Evolutionary conservation across 352 stramenopile species (phyloP).

Genomic region (Globisporangium sylvaticum): DNA sequence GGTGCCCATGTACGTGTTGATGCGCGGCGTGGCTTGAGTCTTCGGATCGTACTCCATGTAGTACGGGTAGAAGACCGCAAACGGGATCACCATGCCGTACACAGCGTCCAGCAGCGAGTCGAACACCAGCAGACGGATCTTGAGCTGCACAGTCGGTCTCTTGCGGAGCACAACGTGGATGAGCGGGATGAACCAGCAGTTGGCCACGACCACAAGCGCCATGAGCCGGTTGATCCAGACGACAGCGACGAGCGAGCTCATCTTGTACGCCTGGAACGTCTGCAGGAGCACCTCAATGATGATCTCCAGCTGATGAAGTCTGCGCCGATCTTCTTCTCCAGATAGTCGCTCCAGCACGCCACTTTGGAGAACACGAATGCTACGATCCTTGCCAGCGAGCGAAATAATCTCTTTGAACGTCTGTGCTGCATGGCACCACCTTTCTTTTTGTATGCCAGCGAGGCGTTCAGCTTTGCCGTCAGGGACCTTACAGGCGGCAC

Average conservation of each 20-base stretch:
- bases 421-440: too few species aligned
- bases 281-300: background rate
- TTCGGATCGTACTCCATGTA: background rate
- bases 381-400: background rate
- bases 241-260: background rate
- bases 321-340: background rate
- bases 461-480: background rate
- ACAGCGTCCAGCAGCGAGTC: background rate
- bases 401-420: background rate
- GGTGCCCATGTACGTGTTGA: background rate
- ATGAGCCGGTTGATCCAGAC: slow-evolving; percentile 1
- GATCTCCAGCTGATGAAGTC: background rate
- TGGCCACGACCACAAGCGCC: background rate
- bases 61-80: background rate
- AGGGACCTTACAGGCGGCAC: too few species aligned
- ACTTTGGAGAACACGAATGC: background rate
- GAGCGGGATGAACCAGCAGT: background rate
- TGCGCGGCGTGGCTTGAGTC: background rate
- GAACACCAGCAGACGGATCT: background rate
- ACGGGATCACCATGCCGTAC: background rate
- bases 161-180: background rate
- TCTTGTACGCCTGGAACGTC: background rate
- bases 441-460: too few species aligned
- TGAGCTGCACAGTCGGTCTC: background rate
- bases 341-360: background rate